Conservation (phyloP, 306 rosid species). For the Coriaria nepalensis region DNA sequence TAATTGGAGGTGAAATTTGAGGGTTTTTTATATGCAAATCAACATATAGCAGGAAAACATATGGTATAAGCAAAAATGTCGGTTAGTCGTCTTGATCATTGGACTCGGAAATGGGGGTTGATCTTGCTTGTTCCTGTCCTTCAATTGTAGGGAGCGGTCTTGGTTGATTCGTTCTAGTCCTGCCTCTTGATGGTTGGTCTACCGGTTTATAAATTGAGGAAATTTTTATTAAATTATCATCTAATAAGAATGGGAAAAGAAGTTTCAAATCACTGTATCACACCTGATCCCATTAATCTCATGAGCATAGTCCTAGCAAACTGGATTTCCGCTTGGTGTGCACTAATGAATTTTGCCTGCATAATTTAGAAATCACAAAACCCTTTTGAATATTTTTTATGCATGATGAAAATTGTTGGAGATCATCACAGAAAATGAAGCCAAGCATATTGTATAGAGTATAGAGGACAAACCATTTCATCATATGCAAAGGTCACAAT, state of each 20-base stretch:
- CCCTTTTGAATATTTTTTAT: not conserved
- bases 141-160: conserved; percentile 25
- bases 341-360: conserved; percentile 49
- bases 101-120: conserved; percentile 24
- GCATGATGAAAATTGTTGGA: not conserved
- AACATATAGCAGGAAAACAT: not conserved
- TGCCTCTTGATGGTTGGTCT: conserved; percentile 22
- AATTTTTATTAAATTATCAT: not conserved
- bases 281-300: conserved; percentile 60
- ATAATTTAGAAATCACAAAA: conserved; percentile 8
- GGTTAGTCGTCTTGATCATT: conserved; percentile 18
- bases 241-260: not conserved
- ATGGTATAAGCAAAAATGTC: not conserved
- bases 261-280: conserved; percentile 1
- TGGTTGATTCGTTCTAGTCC: conserved; percentile 21
- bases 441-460: no score
- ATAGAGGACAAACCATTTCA: conserved; percentile 47
- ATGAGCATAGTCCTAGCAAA: conserved; percentile 29
- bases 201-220: conserved; percentile 13
- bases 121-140: conserved; percentile 22
- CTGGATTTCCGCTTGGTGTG: conserved; percentile 49
- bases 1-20: no score
- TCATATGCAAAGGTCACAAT: conserved; percentile 40
- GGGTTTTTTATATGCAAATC: not conserved
- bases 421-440: not conserved